These are phyloP conservation scores for Boechera retrofracta DNA, from an alignment of 345 rosid genomes.

Conservation along the genomic window DNA sequence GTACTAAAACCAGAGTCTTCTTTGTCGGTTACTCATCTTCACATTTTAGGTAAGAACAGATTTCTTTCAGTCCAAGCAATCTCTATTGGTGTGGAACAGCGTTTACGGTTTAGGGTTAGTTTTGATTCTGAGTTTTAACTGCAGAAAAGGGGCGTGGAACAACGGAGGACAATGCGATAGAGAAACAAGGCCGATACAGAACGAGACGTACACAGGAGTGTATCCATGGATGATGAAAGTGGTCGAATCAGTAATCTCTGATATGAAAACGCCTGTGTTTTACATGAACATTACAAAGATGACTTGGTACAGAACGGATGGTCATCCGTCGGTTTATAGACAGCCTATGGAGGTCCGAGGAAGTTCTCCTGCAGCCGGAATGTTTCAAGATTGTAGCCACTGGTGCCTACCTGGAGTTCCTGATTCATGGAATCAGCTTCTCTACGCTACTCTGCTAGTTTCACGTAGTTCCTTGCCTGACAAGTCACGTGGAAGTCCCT, in stretches of 20 bases:
- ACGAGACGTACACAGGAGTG: constrained; percentile 47
- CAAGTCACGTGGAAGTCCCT: constrained; percentile 27
- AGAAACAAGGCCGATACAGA: constrained; percentile 53
- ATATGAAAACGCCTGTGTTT: constrained; percentile 72
- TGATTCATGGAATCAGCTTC: constrained; percentile 79
- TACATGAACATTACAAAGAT: constrained; percentile 74
- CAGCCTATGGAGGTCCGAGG: constrained; percentile 27
- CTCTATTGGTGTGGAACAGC: background rate
- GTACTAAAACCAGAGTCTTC: constrained; percentile 60
- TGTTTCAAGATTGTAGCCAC: constrained; percentile 77
- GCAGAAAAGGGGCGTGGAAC: constrained; percentile 72
- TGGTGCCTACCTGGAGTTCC: constrained; percentile 91
- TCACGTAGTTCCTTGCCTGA: constrained; percentile 46
- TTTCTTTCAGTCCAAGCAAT: background rate
- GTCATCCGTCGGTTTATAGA: constrained; percentile 75
- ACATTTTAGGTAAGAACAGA: constrained; percentile 57
- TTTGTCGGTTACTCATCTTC: constrained; percentile 85
- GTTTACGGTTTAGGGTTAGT: background rate
- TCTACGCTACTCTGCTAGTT: constrained; percentile 57
- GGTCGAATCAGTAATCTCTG: constrained; percentile 64
- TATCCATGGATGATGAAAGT: constrained; percentile 80
- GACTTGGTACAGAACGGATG: constrained; percentile 72
- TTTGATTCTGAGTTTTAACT: background rate
- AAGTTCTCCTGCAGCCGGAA: constrained; percentile 28
- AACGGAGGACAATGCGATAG: constrained; percentile 63